Percentiles rank a stretch among this genome's conserved stretches.
phyloP scores from a whole-genome alignment of 305 asterid species.

The Fraxinus xanthoxyloides region DNA sequence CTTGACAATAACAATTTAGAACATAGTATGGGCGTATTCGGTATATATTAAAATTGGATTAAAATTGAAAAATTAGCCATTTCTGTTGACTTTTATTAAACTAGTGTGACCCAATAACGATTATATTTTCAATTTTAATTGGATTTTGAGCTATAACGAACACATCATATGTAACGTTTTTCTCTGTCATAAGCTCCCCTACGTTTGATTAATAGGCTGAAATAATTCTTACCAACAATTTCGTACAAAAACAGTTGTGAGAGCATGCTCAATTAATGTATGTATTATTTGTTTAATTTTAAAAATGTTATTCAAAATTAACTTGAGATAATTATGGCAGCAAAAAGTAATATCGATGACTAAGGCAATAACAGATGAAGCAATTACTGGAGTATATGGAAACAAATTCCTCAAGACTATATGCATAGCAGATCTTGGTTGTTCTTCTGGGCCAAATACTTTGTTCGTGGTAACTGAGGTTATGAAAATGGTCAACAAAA shows the following conservation, averaged over 20 bases:
- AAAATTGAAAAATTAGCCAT: too few relatives aligned
- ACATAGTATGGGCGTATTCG: too few relatives aligned
- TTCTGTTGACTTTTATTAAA: too few relatives aligned
- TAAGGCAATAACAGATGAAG: slow-evolving; percentile 34
- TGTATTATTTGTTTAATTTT: not conserved
- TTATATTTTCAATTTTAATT: too few relatives aligned
- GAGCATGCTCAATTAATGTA: not conserved
- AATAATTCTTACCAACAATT: too few relatives aligned
- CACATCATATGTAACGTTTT: too few relatives aligned
- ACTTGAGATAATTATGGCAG: slow-evolving; percentile 17
- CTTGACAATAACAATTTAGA: too few relatives aligned
- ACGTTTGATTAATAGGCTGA: not conserved
- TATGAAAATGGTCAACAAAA: slow-evolving; percentile 23
- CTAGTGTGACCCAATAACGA: too few relatives aligned
- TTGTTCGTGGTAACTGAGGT: slow-evolving; percentile 31
- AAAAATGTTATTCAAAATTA: not conserved
- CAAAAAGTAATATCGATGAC: slow-evolving; percentile 44
- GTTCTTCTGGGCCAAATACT: slow-evolving; percentile 62
- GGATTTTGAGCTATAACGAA: too few relatives aligned
- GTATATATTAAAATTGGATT: too few relatives aligned
- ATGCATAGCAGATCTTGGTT: slow-evolving; percentile 56
- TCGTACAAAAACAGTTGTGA: too few relatives aligned
- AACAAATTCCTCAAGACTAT: slow-evolving; percentile 17
- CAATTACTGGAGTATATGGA: slow-evolving; percentile 31
- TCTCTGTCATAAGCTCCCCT: not conserved